Base-by-base conservation (phyloP, 1,284 basidiomycete species). In the Tylopilus sp. region DNA sequence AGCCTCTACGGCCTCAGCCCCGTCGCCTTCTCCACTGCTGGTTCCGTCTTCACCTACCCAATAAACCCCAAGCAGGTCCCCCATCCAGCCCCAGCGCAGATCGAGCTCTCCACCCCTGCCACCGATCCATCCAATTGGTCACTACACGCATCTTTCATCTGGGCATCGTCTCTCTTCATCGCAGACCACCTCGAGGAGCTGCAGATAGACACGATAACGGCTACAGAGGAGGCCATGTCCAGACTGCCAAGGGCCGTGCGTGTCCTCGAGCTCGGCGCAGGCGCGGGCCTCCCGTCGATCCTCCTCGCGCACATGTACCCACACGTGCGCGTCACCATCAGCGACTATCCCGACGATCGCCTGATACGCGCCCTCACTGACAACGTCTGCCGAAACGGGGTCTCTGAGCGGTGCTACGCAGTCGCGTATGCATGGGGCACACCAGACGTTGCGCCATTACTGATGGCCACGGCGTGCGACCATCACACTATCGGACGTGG, bases 91-190 rank as follows among this genome's bases (percentile, higher is more conserved):
- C 36, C 12, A 15, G 23, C 43, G 3, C 45, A 48, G 28, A 64
- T 76, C 6, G 63, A 64, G 4, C 66, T 89, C 40, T 62, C 61
- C 21, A 82, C 77, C 2, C 86, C 87, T 13, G 81, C 87, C 58
- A 83, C 86, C 4, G 69, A 75, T 11, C 68, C 82, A 10, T 71
- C 74, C 10, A 86, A 89, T 56, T 89, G 86, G 86, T 72, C 75
- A 6, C 64, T 89, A 4, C 86, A 89, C 53, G 86, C 86, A 1
- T 82, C 83, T 6, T 82, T 83, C 15, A 79, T 89, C 58, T 89
- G 86, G 87, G 68, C 75, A 5, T 75, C 86, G 4, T 78, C 86
- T 2, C 64, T 79, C 44, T 85, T 79, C 66, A 64, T 87, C 36
- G 81, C 81, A 41, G 78, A 86, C 61, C 79, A 87, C 54, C 51